Evolutionary conservation across 2,329 filamentous ascomycete genomes (phyloP), one percentile per base, ranked within the genome.

Genomic region (Aspergillus persii): DNA sequence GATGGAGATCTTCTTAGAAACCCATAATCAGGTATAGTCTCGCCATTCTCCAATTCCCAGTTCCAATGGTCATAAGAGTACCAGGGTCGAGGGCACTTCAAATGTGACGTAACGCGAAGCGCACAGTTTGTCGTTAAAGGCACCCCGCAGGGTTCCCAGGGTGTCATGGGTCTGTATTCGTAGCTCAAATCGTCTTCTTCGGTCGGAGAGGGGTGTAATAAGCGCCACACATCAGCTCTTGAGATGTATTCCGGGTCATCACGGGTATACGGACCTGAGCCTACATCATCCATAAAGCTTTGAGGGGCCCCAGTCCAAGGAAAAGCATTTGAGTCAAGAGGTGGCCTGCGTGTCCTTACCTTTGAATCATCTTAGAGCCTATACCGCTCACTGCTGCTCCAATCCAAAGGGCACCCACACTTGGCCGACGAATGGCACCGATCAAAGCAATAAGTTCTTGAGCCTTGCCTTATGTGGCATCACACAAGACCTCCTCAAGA

Each of bases 271-370:
- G 63, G 49, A 26, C 63, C 62, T 0, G 30, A 47, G 5, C 63
- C 61, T 12, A 59, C 3, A 48, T 54, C 8, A 44, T 67, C 59
- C 56, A 64, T 61, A 31, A 64, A 64, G 26, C 53, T 54, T 52
- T 65, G 63, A 7, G 54, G 52, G 30, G 30, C 51, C 9, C 60
- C 60, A 31, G 61, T 65, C 63, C 63, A 64, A 8, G 61, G 26
- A 48, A 52, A 63, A 2, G 27, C 57, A 36, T 50, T 3, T 29
- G 33, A 26, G 15, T 65, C 57, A 6, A 64, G 9, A n/a, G 63
- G 61, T 8, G 58, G 60, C 2, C 15, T 23, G 9, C 54, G 60
- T 49, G 9, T 18, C 15, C 9, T 41, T 0, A 58, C 51, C 3
- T 54, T 7, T 49, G 1, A 44, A 65, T 8, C 3, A 64, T 59